These are phyloP conservation scores for Teunomyces barrocoloradensis DNA, from an alignment of 805 yeast species.

Conservation along the genomic window DNA sequence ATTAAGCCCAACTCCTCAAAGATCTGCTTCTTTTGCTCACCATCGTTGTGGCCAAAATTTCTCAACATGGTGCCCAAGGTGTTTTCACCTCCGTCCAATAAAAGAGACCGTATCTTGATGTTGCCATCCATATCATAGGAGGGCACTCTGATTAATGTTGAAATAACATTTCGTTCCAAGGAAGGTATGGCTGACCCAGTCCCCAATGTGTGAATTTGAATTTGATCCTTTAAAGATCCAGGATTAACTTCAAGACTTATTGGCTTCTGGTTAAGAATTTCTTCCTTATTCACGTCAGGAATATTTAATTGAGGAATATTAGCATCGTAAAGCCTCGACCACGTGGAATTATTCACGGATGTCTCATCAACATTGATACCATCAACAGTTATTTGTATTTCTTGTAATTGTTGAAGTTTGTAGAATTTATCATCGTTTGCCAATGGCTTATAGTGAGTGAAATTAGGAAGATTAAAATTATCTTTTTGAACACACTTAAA, in stretches of 20 bases:
- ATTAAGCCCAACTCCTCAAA: conserved; percentile 63
- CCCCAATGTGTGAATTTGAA: conserved; percentile 76
- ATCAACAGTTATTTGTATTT: conserved; percentile 20
- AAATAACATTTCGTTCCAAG: conserved; percentile 77
- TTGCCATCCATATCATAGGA: conserved; percentile 20
- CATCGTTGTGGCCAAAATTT: conserved; percentile 49
- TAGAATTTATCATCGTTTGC: neutral
- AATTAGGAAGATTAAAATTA: conserved; percentile 41
- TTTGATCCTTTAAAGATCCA: conserved; percentile 44
- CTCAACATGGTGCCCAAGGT: conserved; percentile 73
- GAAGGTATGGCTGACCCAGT: conserved; percentile 94
- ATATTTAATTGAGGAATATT: conserved; percentile 19
- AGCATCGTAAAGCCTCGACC: conserved; percentile 33
- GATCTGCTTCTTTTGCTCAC: conserved; percentile 33
- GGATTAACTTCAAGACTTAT: conserved; percentile 16
- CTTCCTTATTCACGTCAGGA: conserved; percentile 12
- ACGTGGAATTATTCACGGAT: conserved; percentile 15
- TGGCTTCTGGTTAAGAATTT: conserved; percentile 17
- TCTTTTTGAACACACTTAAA: conserved; percentile 51
- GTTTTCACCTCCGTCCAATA: conserved; percentile 96
- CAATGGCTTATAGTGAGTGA: conserved; percentile 19
- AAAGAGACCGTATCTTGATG: conserved; percentile 40
- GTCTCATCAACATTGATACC: conserved; percentile 22
- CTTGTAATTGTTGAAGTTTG: conserved; percentile 34
- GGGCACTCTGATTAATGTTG: conserved; percentile 75